Evolutionary conservation across 768 basidiomycete species (phyloP), one percentile per base, ranked within the genome.

Genomic region (Boletus tomentosulus): DNA sequence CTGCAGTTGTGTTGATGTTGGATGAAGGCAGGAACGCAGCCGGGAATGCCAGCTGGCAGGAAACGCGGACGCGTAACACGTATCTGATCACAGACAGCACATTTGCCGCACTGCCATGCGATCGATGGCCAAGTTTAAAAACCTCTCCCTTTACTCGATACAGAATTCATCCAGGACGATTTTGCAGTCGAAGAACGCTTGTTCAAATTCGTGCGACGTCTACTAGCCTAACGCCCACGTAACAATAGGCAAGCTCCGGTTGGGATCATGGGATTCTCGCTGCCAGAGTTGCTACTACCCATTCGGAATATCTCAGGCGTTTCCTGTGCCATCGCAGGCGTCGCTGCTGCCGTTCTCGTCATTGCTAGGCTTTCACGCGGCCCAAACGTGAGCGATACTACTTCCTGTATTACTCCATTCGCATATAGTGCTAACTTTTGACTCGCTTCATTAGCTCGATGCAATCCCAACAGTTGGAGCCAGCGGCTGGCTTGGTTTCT

Each of bases 381-480:
- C 15, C 44, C 28, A 0, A 45, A 45, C 19, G 44, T 45, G 15
- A 44, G 43, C 41, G 5, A 25, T 16, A 9, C 11, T 4, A 39
- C 38, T 2, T 12, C 19, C 35, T 22, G 8, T 2, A n/a, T 24
- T 24, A 11, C 22, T 37, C 16, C 35, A n/a, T n/a, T 37, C 6
- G 7, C n/a, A n/a, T 38, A 27, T 15, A 19, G 25, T 30, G 25
- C 15, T 27, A 10, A 41, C 11, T 24, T 12, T 24, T 9, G 25
- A 22, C 12, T 19, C 13, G 27, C 6, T 34, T 4, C 6, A 28
- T 13, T 30, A 56, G 70, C 53, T 68, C 16, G 55, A 62, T 24
- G 45, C 51, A 16, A 66, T 73, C 6, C 72, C 72, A 0, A 61
- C 69, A 16, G 48, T 68, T 3, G 68, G 70, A 12, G 57, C 55